These are phyloP conservation scores for Cystobasidium onofrii DNA, from an alignment of 768 basidiomycete species.

Conservation along the genomic window DNA sequence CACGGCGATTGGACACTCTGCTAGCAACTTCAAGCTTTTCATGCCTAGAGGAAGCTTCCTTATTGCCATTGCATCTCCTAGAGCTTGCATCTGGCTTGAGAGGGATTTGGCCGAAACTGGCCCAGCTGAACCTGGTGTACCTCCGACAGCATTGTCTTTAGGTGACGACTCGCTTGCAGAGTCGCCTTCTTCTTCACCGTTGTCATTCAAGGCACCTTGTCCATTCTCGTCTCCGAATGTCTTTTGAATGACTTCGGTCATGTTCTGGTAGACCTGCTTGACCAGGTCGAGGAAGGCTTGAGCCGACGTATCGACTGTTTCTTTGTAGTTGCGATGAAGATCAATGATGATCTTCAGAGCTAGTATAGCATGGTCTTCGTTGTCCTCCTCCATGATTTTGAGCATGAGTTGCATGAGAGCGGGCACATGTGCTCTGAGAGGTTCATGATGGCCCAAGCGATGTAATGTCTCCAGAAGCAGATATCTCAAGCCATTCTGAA, in stretches of 20 bases:
- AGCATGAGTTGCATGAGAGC: conserved; percentile 72
- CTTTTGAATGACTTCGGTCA: conserved; percentile 63
- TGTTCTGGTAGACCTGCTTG: conserved; percentile 66
- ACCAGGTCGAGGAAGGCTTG: conserved; percentile 72
- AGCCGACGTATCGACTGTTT: conserved; percentile 63
- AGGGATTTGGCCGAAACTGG: not conserved
- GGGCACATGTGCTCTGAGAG: conserved; percentile 60
- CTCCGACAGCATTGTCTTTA: not conserved
- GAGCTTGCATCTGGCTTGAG: conserved; percentile 8
- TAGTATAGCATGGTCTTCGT: conserved; percentile 86
- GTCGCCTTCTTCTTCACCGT: not conserved
- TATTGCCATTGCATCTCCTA: conserved; percentile 1
- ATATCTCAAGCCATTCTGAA: conserved; percentile 65
- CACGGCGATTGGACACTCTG: conserved; percentile 86
- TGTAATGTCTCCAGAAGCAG: conserved; percentile 80
- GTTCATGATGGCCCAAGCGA: conserved; percentile 72
- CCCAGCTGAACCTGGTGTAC: conserved; percentile 12
- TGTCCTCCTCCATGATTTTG: conserved; percentile 73
- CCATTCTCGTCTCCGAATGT: conserved; percentile 55
- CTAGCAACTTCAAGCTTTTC: conserved; percentile 83
- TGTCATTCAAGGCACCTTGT: conserved; percentile 15
- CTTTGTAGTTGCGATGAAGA: conserved; percentile 67
- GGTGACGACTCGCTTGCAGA: not conserved
- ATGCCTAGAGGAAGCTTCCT: conserved; percentile 49
- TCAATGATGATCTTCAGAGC: conserved; percentile 90